phyloP scores from a whole-genome alignment of 352 stramenopile genomes.

The Pythium coloratum region DNA sequence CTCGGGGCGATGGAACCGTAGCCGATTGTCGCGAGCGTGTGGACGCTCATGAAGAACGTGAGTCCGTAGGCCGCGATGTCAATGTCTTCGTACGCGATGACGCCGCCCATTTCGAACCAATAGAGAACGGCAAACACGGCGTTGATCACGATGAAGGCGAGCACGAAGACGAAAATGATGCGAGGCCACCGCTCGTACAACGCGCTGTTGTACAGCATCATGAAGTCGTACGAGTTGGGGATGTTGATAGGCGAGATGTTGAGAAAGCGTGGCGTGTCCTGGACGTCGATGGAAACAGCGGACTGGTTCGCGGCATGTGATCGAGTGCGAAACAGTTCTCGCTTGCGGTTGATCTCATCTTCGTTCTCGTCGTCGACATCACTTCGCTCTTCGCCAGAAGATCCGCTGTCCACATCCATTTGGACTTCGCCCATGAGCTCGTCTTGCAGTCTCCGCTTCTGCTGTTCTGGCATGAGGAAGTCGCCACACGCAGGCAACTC shows the following conservation, averaged over 20 bases:
- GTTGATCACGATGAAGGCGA: conserved; percentile 71
- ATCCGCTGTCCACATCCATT: conserved; percentile 17
- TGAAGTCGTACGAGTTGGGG: conserved; percentile 80
- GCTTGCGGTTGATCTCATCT: conserved; percentile 22
- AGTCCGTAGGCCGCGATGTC: conserved; percentile 56
- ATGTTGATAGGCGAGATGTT: conserved; percentile 73
- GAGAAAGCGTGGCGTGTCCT: conserved; percentile 79
- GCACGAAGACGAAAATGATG: conserved; percentile 72
- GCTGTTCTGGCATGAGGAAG: conserved; percentile 28
- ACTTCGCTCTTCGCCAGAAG: conserved; percentile 15
- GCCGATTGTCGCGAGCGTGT: conserved; percentile 80
- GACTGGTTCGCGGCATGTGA: conserved; percentile 32
- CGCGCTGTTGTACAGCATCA: conserved; percentile 76
- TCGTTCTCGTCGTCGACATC: conserved; percentile 9
- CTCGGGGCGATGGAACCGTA: conserved; percentile 72
- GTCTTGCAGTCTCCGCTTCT: conserved; percentile 44
- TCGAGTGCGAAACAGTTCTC: conserved; percentile 9
- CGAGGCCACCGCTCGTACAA: conserved; percentile 70
- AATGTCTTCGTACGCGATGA: conserved; percentile 52
- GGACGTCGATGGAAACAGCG: conserved; percentile 65
- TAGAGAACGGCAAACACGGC: conserved; percentile 62
- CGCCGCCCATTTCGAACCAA: conserved; percentile 40
- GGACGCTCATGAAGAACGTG: conserved; percentile 81
- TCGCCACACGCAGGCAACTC: neutral
- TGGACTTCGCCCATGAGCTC: conserved; percentile 38